These are phyloP conservation scores for Lindgomyces ingoldianus DNA, from an alignment of 495 filamentous ascomycete species.

Conservation along the genomic window DNA sequence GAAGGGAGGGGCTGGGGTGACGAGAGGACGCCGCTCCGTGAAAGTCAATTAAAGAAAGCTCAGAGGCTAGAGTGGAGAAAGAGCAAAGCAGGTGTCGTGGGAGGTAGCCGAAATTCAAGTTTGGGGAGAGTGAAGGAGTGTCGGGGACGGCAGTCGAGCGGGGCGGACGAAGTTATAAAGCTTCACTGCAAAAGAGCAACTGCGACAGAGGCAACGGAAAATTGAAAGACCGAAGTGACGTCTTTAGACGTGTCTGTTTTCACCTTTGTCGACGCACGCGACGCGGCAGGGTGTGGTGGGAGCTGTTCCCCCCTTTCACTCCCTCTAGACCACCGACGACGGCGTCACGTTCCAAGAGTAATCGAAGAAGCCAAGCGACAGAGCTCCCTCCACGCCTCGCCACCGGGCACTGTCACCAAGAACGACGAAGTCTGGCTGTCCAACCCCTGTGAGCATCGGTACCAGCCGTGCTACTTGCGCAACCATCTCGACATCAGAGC, in stretches of 20 bases:
- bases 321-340: conserved; percentile 44
- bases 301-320: too few relatives aligned
- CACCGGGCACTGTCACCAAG: conserved; percentile 50
- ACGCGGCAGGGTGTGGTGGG: too few relatives aligned
- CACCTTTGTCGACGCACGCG: too few relatives aligned
- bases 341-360: conserved; percentile 54
- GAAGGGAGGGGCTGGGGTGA: neutral
- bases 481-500: conserved; percentile 49
- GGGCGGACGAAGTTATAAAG: neutral
- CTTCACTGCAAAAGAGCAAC: neutral
- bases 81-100: neutral
- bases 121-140: neutral
- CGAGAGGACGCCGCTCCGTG: neutral
- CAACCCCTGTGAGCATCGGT: conserved; percentile 59
- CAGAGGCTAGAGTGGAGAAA: neutral
- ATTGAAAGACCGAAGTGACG: neutral
- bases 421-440: conserved; percentile 60
- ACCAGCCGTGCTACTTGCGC: conserved; percentile 57
- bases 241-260: neutral
- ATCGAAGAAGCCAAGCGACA: conserved; percentile 60
- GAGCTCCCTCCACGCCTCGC: conserved; percentile 55
- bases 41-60: neutral
- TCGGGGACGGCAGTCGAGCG: neutral
- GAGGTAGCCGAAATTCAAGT: neutral
- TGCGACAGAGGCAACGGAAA: neutral